Evolutionary conservation across 257 asterid genomes (phyloP).

Genomic region (Solanum commersonii): DNA sequence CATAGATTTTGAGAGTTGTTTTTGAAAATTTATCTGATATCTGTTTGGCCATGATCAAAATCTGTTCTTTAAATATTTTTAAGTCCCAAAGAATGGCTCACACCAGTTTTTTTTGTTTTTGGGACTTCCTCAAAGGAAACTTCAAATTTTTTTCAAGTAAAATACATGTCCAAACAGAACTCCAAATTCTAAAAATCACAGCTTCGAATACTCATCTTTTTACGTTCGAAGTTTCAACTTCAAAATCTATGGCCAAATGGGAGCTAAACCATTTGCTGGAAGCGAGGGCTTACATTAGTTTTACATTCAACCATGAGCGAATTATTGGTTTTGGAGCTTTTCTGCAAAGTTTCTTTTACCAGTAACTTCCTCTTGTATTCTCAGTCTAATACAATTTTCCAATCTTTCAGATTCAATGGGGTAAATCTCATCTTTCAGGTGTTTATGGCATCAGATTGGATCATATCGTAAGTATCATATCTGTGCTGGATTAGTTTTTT

Average conservation of each 20-base stretch:
- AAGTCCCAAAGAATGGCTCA: background rate
- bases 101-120: background rate
- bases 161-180: background rate
- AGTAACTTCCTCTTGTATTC: background rate
- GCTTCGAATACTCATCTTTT: background rate
- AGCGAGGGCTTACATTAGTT: background rate
- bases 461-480: slow-evolving; percentile 49
- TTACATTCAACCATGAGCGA: background rate
- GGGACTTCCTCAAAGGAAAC: background rate
- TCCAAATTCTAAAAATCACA: background rate
- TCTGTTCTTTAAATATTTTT: background rate
- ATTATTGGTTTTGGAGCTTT: background rate
- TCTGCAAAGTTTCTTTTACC: background rate
- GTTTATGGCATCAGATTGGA: slow-evolving; percentile 75
- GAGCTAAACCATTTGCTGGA: background rate
- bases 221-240: background rate
- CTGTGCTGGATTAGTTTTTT: background rate
- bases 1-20: background rate
- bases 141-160: background rate
- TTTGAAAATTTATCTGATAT: background rate
- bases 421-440: slow-evolving; percentile 25
- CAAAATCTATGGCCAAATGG: background rate
- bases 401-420: slow-evolving; percentile 49
- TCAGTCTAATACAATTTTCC: background rate
- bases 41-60: background rate